Conservation (phyloP, 768 basidiomycete species). For the Auricularia cornea region DNA sequence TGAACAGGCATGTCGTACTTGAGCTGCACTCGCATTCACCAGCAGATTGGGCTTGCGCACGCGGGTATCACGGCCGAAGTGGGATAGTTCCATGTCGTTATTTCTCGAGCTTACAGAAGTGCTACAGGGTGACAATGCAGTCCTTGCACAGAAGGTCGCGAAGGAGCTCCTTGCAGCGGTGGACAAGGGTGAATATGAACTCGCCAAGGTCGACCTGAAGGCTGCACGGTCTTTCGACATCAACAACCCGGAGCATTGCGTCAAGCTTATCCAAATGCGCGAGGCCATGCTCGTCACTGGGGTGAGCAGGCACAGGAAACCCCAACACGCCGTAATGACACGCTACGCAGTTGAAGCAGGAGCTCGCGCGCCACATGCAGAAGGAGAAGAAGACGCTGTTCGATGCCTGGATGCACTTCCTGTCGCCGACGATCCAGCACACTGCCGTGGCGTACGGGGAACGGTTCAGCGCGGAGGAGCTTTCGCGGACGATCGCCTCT, state of each 20-base stretch:
- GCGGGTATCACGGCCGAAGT: not conserved
- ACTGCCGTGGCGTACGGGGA: not conserved
- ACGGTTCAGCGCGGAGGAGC: not conserved
- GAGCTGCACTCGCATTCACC: not conserved
- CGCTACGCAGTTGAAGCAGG: not conserved
- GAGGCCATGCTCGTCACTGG: not conserved
- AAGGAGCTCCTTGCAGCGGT: not conserved
- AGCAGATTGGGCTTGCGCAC: not conserved
- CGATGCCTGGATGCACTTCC: not conserved
- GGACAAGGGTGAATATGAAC: not conserved
- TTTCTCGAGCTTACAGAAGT: not conserved
- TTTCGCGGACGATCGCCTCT: not conserved
- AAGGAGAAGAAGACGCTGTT: not conserved
- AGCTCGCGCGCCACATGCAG: not conserved
- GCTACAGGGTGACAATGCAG: not conserved
- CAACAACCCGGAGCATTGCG: not conserved
- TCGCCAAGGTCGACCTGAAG: not conserved
- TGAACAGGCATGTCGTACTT: not conserved
- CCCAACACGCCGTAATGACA: too few relatives aligned
- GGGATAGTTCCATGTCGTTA: not conserved
- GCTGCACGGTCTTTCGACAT: not conserved
- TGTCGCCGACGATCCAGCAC: not conserved
- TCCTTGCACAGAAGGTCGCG: not conserved
- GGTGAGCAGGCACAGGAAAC: too few relatives aligned
- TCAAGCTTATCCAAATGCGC: not conserved